Evolutionary conservation across 345 rosid genomes (phyloP).

Genomic region (Boechera retrofracta): DNA sequence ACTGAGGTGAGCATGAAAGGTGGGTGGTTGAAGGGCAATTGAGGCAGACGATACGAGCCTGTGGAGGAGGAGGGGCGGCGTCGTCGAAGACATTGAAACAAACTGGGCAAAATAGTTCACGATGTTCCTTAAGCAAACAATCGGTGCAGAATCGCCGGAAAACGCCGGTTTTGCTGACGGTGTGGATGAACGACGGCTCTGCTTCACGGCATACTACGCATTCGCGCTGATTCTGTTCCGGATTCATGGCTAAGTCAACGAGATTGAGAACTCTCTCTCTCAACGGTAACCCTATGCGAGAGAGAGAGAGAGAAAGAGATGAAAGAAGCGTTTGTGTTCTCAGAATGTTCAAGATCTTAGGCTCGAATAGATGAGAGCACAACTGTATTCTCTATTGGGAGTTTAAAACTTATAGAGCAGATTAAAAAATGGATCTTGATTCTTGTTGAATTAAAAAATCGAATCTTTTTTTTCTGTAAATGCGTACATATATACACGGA

Average conservation of each 20-base stretch:
- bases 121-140: constrained; percentile 56
- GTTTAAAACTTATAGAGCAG: constrained; percentile 19
- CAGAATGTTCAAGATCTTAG: constrained; percentile 23
- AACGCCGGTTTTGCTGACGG: constrained; percentile 42
- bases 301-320: constrained; percentile 13
- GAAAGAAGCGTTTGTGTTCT: constrained; percentile 40
- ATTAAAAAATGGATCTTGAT: constrained; percentile 25
- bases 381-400: constrained; percentile 15
- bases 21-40: constrained; percentile 58
- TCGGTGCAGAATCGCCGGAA: constrained; percentile 57
- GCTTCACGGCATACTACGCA: constrained; percentile 49
- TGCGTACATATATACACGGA: neutral
- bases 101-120: constrained; percentile 55
- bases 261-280: constrained; percentile 17
- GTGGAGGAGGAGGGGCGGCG: constrained; percentile 30
- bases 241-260: constrained; percentile 42
- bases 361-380: constrained; percentile 22
- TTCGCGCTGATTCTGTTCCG: constrained; percentile 35
- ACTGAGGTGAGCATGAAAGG: constrained; percentile 43
- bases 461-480: constrained; percentile 1
- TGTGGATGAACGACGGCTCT: constrained; percentile 51
- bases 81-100: constrained; percentile 48
- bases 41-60: constrained; percentile 47
- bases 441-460: constrained; percentile 11
- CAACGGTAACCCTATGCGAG: constrained; percentile 43